These are phyloP conservation scores for Cairneyella variabilis DNA, from an alignment of 495 filamentous ascomycete species.

Conservation along the genomic window DNA sequence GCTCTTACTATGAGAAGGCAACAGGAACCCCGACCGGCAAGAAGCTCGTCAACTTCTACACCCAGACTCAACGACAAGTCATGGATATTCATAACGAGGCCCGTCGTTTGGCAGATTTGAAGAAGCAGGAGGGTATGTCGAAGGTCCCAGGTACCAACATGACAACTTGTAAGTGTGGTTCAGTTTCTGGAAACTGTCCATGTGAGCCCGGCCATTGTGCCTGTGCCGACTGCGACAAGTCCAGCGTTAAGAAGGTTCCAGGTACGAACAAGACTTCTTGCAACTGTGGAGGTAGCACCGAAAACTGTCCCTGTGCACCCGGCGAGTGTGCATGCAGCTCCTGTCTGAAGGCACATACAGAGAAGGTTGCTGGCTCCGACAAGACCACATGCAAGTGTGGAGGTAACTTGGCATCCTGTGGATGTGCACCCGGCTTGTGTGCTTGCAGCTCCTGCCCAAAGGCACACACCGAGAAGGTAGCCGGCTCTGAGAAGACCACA, in stretches of 20 bases:
- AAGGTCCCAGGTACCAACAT: conserved; percentile 29
- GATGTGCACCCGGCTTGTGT: conserved; percentile 36
- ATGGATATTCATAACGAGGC: conserved; percentile 92
- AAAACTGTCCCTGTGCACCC: conserved; percentile 32
- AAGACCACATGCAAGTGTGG: conserved; percentile 21
- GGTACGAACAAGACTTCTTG: conserved; percentile 20
- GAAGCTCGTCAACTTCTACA: conserved; percentile 83
- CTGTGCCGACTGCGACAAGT: conserved; percentile 30
- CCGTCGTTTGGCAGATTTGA: conserved; percentile 77
- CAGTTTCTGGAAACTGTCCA: conserved; percentile 24
- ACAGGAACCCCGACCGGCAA: conserved; percentile 78
- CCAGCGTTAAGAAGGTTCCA: conserved; percentile 21
- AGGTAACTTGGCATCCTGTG: conserved; percentile 23
- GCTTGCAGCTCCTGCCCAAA: conserved; percentile 31
- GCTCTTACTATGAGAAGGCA: conserved; percentile 90
- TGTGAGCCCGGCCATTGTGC: conserved; percentile 35
- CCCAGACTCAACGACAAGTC: conserved; percentile 74
- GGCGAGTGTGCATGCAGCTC: conserved; percentile 33
- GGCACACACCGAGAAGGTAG: conserved; percentile 15
- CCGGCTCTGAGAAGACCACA: conserved; percentile 28
- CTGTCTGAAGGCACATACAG: conserved; percentile 24
- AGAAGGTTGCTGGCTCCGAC: conserved; percentile 16
- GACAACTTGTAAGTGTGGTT: conserved; percentile 42
- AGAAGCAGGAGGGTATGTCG: conserved; percentile 56
- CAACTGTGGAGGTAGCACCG: conserved; percentile 16